phyloP scores from a whole-genome alignment of 2,329 filamentous ascomycete species.

The Hypoxylon sp. region DNA sequence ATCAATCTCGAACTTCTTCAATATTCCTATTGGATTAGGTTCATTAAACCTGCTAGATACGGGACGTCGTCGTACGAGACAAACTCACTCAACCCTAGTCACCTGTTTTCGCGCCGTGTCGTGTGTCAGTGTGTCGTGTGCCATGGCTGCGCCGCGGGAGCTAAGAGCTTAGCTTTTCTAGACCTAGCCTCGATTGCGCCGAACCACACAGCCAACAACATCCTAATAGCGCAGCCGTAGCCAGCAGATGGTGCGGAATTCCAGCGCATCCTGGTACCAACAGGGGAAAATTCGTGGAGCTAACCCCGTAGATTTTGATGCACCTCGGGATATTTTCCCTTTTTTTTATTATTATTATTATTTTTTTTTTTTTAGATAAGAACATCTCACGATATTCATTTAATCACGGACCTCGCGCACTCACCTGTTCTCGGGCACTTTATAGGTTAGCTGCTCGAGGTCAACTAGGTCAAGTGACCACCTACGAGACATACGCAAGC shows the following conservation, averaged over 20 bases:
- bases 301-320: not conserved
- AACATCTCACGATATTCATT: not conserved
- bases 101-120: not conserved
- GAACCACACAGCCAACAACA: not conserved
- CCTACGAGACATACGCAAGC: not conserved
- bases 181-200: not conserved
- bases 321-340: not conserved
- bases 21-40: not conserved
- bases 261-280: not conserved
- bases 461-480: not conserved
- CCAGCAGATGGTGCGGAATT: not conserved
- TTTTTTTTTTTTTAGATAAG: not conserved
- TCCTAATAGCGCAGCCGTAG: slow-evolving; percentile 1
- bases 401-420: not conserved
- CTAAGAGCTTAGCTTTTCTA: not conserved
- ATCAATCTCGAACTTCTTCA: not conserved
- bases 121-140: not conserved
- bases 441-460: not conserved
- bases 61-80: not conserved
- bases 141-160: not conserved
- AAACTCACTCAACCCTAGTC: not conserved
- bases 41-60: no score
- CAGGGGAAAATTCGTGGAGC: not conserved
- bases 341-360: not conserved
- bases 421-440: not conserved